Base-by-base conservation (phyloP, 1,284 basidiomycete species). In the Clitocybe nebularis region DNA sequence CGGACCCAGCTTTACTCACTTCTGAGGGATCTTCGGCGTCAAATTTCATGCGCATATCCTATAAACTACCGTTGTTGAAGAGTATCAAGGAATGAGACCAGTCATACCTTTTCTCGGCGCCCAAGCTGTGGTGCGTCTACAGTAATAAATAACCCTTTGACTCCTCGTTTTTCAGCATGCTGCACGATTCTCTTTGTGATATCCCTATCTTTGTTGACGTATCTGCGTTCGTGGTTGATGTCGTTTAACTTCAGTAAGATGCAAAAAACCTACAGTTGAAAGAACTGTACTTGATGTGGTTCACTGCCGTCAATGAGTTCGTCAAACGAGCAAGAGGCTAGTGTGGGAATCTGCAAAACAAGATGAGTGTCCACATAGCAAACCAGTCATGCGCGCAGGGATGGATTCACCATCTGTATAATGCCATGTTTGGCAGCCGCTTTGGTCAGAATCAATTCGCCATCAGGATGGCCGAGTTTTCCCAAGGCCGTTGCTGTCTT, bases 41-140 rank as follows among this genome's bases (percentile, higher is more conserved):
- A 51, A 96, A 96, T 60, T 93, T 95, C 76, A 89, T 89, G 28
- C 94, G 75, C 94, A 97, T 97, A 59, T 97, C 93, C 81, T 88
- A 53, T 9, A 28, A 41, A 21, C 5, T 9, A 17, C 5, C 19
- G 8, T 21, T 14, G 23, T 35, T 2, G 5, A 38, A n/a, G 23
- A n/a, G 1, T 11, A 8, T 25, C 5, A 19, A 19, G 13, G 9
- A 36, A 8, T 21, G 16, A 22, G 39, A 16, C 5, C 8, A 26
- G 6, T 41, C 36, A 25, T 39, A 76, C 81, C 71, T 92, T 90
- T 63, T 93, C 91, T 44, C 92, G 77, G 17, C 92, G 77, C 39
- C 92, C 93, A 13, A 96, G 79, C 56, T 94, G 92, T 3, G 93
- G 93, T 2, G 93, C 92, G 60, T 96, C 92, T 20, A 95, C 92